Base-by-base conservation (phyloP, 2,329 filamentous ascomycete species). In the Aspergillus candidus region DNA sequence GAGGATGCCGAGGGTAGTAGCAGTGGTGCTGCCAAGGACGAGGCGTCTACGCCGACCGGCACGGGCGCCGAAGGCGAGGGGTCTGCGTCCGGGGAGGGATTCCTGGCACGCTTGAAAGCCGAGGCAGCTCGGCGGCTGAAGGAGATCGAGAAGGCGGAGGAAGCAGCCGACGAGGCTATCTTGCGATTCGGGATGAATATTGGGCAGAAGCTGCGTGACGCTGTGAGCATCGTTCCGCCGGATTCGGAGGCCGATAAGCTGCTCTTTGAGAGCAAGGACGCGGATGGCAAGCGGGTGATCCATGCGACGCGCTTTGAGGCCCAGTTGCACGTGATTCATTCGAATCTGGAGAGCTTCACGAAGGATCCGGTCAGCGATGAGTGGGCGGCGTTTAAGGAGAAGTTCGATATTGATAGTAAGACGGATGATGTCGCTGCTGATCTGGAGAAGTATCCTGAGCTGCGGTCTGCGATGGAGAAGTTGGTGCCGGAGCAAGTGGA, bases 251-350 rank as follows among this genome's bases (percentile, higher is more conserved):
- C 48, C n/a, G 74, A 64, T 54, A 74, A 84, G 38, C 80, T 95
- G 29, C 74, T 96, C 4, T 98, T 97, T 58, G 93, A 97, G 71
- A 94, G 88, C 61, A 94, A 91, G 65, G 91, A 96, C 66, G 82
- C 86, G 4, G 77, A 79, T 39, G 91, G 90, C 18, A 96, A 93
- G 74, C 79, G 93, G 43, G 88, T 97, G 12, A 94, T 97, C 52
- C 93, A 98, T 65, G 87, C 88, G 1, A 95, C 89, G 40, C 79
- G 93, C 49, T 91, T 96, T 62, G 93, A 98, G 60, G 93, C 93
- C 1, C 93, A 97, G 68, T 73, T 98, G 49, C 91, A 98, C 62
- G 89, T 94, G 30, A 90, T 98, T 47, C 93, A 98, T 66, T 90
- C 88, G 4, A 86, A 82, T 14, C 67, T 83, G 32, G 85, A 93